These are phyloP conservation scores for Triticum aestivum DNA, from an alignment of 176 grass and related monocot genomes.

Conservation along the genomic window DNA sequence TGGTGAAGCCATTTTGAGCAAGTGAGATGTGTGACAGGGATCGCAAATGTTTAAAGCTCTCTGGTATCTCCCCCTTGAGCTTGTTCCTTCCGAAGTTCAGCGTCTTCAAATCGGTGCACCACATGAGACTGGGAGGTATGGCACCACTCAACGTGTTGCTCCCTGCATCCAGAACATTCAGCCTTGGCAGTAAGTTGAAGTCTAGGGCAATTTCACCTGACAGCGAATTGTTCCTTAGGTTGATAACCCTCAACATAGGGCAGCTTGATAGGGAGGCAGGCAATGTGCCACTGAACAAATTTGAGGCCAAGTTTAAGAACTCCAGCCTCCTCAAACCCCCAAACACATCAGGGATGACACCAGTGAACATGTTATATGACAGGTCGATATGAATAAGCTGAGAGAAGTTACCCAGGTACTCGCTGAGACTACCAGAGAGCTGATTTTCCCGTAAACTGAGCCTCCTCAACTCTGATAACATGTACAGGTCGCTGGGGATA, in stretches of 20 bases:
- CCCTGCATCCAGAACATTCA: constrained; percentile 64
- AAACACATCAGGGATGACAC: constrained; percentile 69
- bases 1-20: constrained; percentile 44
- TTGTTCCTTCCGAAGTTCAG: constrained; percentile 59
- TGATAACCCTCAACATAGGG: constrained; percentile 43
- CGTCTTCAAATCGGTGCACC: constrained; percentile 37
- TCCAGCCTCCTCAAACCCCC: constrained; percentile 38
- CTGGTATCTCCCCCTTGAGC: constrained; percentile 46
- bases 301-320: constrained; percentile 41
- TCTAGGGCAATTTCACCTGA: constrained; percentile 44
- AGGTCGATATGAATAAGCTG: constrained; percentile 52
- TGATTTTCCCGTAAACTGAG: constrained; percentile 41
- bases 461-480: constrained; percentile 26
- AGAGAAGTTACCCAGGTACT: constrained; percentile 41
- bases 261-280: constrained; percentile 61
- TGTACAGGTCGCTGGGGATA: constrained; percentile 43
- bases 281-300: constrained; percentile 49
- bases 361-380: constrained; percentile 44
- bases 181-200: constrained; percentile 36
- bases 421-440: constrained; percentile 28
- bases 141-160: constrained; percentile 49
- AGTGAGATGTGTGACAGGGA: constrained; percentile 47
- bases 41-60: constrained; percentile 43
- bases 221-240: constrained; percentile 72
- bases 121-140: constrained; percentile 43